Evolutionary conservation across 768 basidiomycete genomes (phyloP).

Genomic region (Nidularia pulvinata): DNA sequence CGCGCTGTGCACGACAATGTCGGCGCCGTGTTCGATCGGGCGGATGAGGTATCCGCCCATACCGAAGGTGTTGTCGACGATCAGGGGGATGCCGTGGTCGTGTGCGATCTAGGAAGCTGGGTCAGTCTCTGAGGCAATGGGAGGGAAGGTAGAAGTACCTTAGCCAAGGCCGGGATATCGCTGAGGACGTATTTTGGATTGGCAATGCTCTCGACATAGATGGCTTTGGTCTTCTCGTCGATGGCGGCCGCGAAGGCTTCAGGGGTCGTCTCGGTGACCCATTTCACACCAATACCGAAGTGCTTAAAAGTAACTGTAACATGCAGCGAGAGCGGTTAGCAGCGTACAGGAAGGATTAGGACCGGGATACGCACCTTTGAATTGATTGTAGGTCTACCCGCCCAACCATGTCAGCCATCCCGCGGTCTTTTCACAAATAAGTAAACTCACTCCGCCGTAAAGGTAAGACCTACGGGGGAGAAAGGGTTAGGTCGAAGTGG

Average conservation of each 20-base stretch:
- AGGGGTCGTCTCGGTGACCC: conserved; percentile 55
- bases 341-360: background rate
- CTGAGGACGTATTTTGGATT: conserved; percentile 74
- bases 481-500: conserved; percentile 3
- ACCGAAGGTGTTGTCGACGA: conserved; percentile 83
- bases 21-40: conserved; percentile 75
- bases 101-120: conserved; percentile 59
- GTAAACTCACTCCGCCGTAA: conserved; percentile 63
- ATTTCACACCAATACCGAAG: conserved; percentile 65
- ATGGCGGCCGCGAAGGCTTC: conserved; percentile 65
- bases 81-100: conserved; percentile 68
- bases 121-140: background rate
- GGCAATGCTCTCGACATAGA: conserved; percentile 78
- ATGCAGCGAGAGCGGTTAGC: background rate
- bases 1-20: conserved; percentile 78
- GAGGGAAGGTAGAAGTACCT: conserved; percentile 34
- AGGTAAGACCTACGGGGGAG: conserved; percentile 46
- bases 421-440: background rate
- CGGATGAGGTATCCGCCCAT: conserved; percentile 74
- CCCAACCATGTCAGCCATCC: background rate
- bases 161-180: conserved; percentile 69
- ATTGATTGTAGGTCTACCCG: conserved; percentile 69
- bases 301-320: conserved; percentile 61
- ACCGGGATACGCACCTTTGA: conserved; percentile 41
- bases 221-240: conserved; percentile 76